A percentile compares a stretch with the other conserved stretches of the same genome.
Conservation (phyloP, 306 rosid species). For the Cicer bijugum region DNA sequence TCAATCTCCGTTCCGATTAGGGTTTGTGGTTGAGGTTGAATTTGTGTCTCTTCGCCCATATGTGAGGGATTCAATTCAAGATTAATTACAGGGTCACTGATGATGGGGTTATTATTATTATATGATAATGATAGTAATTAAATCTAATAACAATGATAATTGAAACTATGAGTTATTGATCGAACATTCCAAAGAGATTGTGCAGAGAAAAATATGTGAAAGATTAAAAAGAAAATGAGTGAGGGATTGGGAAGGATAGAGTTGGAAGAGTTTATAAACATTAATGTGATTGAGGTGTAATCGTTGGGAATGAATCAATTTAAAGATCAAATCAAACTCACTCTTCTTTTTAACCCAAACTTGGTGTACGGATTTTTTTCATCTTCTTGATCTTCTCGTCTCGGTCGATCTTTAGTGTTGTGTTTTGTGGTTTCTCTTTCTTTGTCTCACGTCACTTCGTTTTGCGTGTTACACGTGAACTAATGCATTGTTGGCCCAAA, state of each 20-base stretch:
- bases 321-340: background rate
- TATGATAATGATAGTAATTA: too few species aligned
- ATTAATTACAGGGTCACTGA: slow-evolving; percentile 23
- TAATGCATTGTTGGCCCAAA: slow-evolving; percentile 8
- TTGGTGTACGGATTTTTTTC: slow-evolving; percentile 1
- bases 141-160: background rate
- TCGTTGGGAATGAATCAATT: background rate
- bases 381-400: background rate
- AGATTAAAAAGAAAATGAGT: background rate
- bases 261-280: background rate
- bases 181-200: slow-evolving; percentile 11
- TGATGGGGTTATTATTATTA: background rate
- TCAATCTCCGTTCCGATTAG: slow-evolving; percentile 52
- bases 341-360: slow-evolving; percentile 21
- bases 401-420: slow-evolving; percentile 1
- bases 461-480: slow-evolving; percentile 42
- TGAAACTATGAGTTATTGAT: background rate
- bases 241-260: background rate
- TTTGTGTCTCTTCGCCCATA: slow-evolving; percentile 86
- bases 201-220: background rate
- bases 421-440: background rate
- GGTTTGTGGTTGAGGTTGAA: slow-evolving; percentile 61
- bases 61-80: slow-evolving; percentile 40
- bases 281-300: background rate
- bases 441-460: slow-evolving; percentile 37